Evolutionary conservation across 371 early-diverging fungal species (phyloP).

Genomic region (Mucor racemosus): DNA sequence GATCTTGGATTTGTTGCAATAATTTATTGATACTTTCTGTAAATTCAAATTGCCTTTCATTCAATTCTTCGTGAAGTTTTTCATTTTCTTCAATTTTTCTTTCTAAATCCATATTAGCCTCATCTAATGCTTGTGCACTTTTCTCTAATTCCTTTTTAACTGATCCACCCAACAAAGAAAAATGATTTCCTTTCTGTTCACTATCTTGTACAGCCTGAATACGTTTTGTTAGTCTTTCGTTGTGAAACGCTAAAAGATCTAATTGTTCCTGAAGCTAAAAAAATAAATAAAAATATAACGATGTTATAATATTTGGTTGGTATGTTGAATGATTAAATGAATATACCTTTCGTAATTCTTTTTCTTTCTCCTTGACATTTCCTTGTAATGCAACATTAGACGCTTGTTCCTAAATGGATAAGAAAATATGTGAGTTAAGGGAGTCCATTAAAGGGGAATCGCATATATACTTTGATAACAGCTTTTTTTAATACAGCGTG

Average conservation of each 20-base stretch:
- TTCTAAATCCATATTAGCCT: constrained; percentile 55
- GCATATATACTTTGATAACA: constrained; percentile 57
- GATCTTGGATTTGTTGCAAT: constrained; percentile 54
- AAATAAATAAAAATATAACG: neutral
- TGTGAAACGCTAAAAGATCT: constrained; percentile 68
- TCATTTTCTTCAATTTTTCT: constrained; percentile 71
- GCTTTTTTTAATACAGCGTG: constrained; percentile 68
- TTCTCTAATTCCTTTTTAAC: constrained; percentile 67
- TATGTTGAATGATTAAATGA: neutral
- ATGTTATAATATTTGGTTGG: neutral
- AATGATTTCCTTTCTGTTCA: constrained; percentile 56
- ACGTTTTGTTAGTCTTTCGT: constrained; percentile 68
- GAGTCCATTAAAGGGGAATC: neutral
- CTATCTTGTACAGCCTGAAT: constrained; percentile 65
- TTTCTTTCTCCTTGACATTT: constrained; percentile 70
- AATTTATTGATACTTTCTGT: constrained; percentile 57
- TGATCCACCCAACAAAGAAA: constrained; percentile 60
- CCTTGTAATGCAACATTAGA: constrained; percentile 58
- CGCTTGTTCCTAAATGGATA: constrained; percentile 59
- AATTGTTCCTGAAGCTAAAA: constrained; percentile 59
- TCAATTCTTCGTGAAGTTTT: constrained; percentile 25
- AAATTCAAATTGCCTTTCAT: constrained; percentile 20
- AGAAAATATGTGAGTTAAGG: neutral
- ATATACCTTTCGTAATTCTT: constrained; percentile 65
- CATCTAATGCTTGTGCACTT: constrained; percentile 58